Evolutionary conservation across 495 filamentous ascomycete genomes (phyloP), one percentile per base, ranked within the genome.

Genomic region (Neurospora sp.): DNA sequence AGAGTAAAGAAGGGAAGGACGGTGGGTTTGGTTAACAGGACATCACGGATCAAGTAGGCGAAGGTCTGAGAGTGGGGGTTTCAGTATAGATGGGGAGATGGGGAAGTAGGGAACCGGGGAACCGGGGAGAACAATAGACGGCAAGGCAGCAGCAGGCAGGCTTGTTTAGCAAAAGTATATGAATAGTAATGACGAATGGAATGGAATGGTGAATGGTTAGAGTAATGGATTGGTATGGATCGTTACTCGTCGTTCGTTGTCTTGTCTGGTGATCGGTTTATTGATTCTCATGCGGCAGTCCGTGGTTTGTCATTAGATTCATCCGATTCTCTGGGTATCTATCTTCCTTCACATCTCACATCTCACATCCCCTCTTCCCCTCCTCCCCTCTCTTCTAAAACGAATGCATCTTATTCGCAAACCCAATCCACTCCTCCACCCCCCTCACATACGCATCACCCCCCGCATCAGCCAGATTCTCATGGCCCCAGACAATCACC

Each of bases 401-500:
- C 35, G 69, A 54, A 74, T 83, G 4, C 69, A 88, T 82, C 80
- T 81, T 80, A 76, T 91, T 90, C 31, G 94, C 90, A 80, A 97
- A 89, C 2, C 82, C 84, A 76, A 98, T 81, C 95, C 95, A 98
- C 82, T 98, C 95, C 79, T 92, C 89, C 74, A 96, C 84, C 0
- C 88, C 87, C 78, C 86, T 84, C 16, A 89, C 80, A 81, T 91
- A 90, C 38, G 82, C 82, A 82, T 93, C 90, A 8, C 78, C 80
- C 8, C 70, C 80, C 5, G 80, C 81, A 54, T 89, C 86, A 10
- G 82, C 84, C 71, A 84, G 71, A 4, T 79, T 77, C 75, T 91
- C 91, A 82, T 98, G 96, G 0, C 87, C 92, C 95, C 95, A 98
- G 31, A 97, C 86, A 16, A 93, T 81, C 60, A 97, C 78, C 27